Percentiles rank a stretch among this genome's conserved stretches.
These are phyloP conservation scores for Stentor roeselii DNA, from an alignment of 73 alveolate genomes.

Conservation along the genomic window DNA sequence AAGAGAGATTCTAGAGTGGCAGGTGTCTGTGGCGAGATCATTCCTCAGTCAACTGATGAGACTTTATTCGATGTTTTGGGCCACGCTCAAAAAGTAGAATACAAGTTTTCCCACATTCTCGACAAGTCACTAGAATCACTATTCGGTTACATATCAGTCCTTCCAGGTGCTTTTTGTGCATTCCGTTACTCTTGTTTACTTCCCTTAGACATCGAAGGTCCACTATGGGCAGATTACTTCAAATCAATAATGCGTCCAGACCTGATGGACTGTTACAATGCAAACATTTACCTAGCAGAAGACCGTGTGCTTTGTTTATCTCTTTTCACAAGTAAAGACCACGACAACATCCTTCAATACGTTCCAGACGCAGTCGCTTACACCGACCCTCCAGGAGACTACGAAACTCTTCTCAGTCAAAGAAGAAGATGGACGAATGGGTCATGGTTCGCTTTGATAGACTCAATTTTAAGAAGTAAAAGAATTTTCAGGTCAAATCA, in stretches of 20 bases:
- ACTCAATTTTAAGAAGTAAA: background rate
- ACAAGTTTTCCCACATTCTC: slow-evolving; percentile 21
- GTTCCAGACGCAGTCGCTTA: slow-evolving; percentile 45
- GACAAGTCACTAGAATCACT: slow-evolving; percentile 32
- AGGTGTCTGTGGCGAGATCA: slow-evolving; percentile 17
- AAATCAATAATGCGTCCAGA: background rate
- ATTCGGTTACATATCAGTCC: slow-evolving; percentile 35
- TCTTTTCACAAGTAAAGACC: slow-evolving; percentile 23
- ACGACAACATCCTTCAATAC: slow-evolving; percentile 24
- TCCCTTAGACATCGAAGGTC: slow-evolving; percentile 12
- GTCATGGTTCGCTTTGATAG: slow-evolving; percentile 25
- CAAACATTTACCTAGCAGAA: slow-evolving; percentile 66
- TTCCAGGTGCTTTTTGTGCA: slow-evolving; percentile 36
- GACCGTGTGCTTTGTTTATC: slow-evolving; percentile 63
- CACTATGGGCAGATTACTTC: slow-evolving; percentile 26
- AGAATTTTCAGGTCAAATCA: background rate
- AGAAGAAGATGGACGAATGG: slow-evolving; percentile 32
- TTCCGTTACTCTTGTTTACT: slow-evolving; percentile 29
- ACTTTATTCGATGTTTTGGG: background rate
- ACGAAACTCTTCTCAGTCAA: background rate
- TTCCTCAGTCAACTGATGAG: background rate
- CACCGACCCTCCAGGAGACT: slow-evolving; percentile 28
- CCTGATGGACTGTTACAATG: slow-evolving; percentile 22
- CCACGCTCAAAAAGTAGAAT: slow-evolving; percentile 1
- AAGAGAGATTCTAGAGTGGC: background rate